Evolutionary conservation across 1,139 yeast genomes (phyloP).

Genomic region (Sugiyamaella xylanicola): DNA sequence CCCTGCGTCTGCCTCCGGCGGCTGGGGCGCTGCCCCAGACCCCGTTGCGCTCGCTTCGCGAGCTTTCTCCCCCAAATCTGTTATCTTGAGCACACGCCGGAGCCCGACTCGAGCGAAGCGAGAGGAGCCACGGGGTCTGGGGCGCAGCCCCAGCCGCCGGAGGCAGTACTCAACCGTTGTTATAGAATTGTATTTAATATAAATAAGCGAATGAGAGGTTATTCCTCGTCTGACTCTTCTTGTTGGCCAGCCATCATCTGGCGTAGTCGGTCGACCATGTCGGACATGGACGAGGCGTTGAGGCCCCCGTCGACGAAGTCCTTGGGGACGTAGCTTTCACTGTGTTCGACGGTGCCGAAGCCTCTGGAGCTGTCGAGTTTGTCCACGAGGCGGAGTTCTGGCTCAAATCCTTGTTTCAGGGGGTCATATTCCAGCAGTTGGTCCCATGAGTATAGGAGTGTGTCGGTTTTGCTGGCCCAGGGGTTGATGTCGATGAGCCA

Average conservation of each 20-base stretch:
- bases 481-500: conserved; percentile 85
- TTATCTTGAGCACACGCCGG: background rate
- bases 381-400: conserved; percentile 67
- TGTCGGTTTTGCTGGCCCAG: conserved; percentile 72
- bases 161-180: background rate
- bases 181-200: background rate
- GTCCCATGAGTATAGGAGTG: conserved; percentile 80
- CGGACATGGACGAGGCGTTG: conserved; percentile 46
- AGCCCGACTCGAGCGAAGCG: background rate
- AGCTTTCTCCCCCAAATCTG: too few species aligned
- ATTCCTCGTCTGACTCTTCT: conserved; percentile 23
- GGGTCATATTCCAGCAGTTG: conserved; percentile 54
- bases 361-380: conserved; percentile 61
- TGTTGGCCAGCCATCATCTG: conserved; percentile 22
- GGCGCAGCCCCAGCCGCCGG: conserved; percentile 4
- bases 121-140: conserved; percentile 3
- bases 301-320: conserved; percentile 85
- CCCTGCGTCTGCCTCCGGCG: background rate
- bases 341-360: conserved; percentile 77
- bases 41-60: background rate
- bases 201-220: background rate
- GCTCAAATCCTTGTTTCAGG: conserved; percentile 42
- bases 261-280: conserved; percentile 36
- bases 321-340: conserved; percentile 87
- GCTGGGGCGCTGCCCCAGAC: conserved; percentile 2